Evolutionary conservation across 2,329 filamentous ascomycete species (phyloP).

Genomic region (Chaetomium strumarium): DNA sequence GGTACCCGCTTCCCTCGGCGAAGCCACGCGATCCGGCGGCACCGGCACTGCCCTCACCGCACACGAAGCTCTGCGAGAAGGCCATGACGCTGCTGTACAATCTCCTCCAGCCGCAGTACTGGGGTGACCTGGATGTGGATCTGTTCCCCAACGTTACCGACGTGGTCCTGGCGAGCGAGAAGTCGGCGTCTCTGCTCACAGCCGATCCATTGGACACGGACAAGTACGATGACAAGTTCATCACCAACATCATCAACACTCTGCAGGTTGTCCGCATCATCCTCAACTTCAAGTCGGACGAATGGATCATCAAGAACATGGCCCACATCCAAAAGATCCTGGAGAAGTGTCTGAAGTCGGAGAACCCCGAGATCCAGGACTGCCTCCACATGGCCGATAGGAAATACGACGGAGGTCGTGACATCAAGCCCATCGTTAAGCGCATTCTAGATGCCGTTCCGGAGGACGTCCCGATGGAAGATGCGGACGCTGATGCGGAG

Average conservation of each 20-base stretch:
- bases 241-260: slow-evolving; percentile 86
- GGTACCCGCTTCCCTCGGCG: slow-evolving; percentile 69
- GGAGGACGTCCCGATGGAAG: slow-evolving; percentile 66
- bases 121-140: slow-evolving; percentile 88
- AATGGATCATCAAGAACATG: slow-evolving; percentile 82
- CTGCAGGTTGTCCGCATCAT: slow-evolving; percentile 88
- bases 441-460: slow-evolving; percentile 86
- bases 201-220: slow-evolving; percentile 59
- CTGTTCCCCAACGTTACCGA: slow-evolving; percentile 88
- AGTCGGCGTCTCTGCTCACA: slow-evolving; percentile 56
- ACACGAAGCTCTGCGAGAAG: slow-evolving; percentile 78
- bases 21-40: slow-evolving; percentile 52
- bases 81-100: slow-evolving; percentile 76
- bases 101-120: slow-evolving; percentile 78
- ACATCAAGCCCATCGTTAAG: slow-evolving; percentile 69
- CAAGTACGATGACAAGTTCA: slow-evolving; percentile 75
- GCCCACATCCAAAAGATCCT: slow-evolving; percentile 76
- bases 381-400: slow-evolving; percentile 73
- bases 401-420: slow-evolving; percentile 61
- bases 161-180: slow-evolving; percentile 75
- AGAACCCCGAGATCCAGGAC: slow-evolving; percentile 89
- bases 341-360: slow-evolving; percentile 81
- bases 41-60: slow-evolving; percentile 44
- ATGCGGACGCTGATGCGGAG: slow-evolving; percentile 78
- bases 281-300: slow-evolving; percentile 77